These are phyloP conservation scores for Fistulinella staudtii DNA, from an alignment of 1,284 basidiomycete genomes.

Conservation along the genomic window DNA sequence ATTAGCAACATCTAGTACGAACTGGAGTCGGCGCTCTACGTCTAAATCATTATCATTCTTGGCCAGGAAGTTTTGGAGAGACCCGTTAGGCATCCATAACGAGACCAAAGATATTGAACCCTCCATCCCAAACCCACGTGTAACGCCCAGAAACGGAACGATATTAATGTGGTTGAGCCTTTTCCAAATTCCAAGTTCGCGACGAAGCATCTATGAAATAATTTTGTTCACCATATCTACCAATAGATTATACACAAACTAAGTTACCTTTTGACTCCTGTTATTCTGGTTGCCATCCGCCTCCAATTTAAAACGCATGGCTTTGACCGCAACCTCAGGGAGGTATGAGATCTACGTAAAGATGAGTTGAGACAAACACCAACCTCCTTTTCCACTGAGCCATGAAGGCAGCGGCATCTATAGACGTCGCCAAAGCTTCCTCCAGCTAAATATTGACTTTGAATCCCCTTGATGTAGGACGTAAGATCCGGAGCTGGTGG, in stretches of 20 bases:
- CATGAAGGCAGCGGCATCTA: conserved; percentile 2
- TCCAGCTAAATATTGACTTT: conserved; percentile 4
- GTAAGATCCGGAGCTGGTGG: conserved; percentile 19
- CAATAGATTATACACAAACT: too few relatives aligned
- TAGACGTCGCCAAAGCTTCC: conserved; percentile 16
- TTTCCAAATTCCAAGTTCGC: conserved; percentile 21
- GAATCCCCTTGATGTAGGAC: not conserved
- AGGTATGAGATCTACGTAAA: too few relatives aligned
- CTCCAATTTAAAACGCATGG: conserved; percentile 6
- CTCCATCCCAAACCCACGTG: conserved; percentile 13
- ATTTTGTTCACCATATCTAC: not conserved
- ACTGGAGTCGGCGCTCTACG: not conserved
- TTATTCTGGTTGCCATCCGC: not conserved
- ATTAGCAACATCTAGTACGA: conserved; percentile 8
- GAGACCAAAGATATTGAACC: conserved; percentile 16
- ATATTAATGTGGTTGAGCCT: conserved; percentile 12
- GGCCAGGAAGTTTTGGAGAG: conserved; percentile 10
- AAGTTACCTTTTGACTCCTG: too few relatives aligned
- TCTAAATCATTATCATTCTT: not conserved
- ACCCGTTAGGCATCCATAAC: conserved; percentile 16
- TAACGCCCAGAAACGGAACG: conserved; percentile 12
- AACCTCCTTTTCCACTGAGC: conserved; percentile 7
- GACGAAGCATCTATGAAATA: conserved; percentile 8
- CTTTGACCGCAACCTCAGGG: conserved; percentile 25
- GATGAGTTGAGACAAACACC: not conserved